Conservation (phyloP, 495 filamentous ascomycete species). For the Talaromyces trachyspermus region DNA sequence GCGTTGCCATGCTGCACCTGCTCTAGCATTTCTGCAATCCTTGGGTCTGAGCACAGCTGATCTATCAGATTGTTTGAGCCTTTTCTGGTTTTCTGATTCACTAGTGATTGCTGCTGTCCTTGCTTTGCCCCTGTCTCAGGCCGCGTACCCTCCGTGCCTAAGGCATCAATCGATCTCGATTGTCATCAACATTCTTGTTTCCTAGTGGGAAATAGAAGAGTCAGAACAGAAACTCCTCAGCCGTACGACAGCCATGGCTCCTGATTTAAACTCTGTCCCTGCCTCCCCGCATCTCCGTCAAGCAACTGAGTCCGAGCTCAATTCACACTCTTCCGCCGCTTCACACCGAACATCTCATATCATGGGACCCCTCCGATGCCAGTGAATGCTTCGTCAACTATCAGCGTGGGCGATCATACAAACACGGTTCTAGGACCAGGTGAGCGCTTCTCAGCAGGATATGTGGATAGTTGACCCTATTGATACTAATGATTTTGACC, state of each 20-base stretch:
- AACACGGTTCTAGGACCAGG: conserved; percentile 55
- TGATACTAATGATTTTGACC: neutral
- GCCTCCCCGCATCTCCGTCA: conserved; percentile 42
- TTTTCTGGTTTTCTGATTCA: too few species aligned
- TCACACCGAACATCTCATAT: conserved; percentile 43
- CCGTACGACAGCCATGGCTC: conserved; percentile 40
- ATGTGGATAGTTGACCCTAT: neutral
- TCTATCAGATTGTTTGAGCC: too few species aligned
- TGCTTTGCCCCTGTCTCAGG: too few species aligned
- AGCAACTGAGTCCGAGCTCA: conserved; percentile 31
- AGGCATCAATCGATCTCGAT: too few species aligned
- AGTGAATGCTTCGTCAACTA: conserved; percentile 23
- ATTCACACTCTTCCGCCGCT: conserved; percentile 26
- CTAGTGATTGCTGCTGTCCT: too few species aligned
- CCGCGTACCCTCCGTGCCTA: too few species aligned
- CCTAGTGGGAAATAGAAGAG: neutral
- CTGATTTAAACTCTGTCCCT: conserved; percentile 56
- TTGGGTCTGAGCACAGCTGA: too few species aligned
- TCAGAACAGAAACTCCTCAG: neutral
- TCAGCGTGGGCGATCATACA: conserved; percentile 12
- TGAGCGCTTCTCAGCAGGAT: conserved; percentile 14
- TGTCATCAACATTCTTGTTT: neutral
- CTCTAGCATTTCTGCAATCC: too few species aligned
- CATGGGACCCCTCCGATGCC: conserved; percentile 39
- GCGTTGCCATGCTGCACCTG: too few species aligned